These are phyloP conservation scores for Stephania cephalantha DNA, from an alignment of 164 flowering plant species.

Conservation along the genomic window DNA sequence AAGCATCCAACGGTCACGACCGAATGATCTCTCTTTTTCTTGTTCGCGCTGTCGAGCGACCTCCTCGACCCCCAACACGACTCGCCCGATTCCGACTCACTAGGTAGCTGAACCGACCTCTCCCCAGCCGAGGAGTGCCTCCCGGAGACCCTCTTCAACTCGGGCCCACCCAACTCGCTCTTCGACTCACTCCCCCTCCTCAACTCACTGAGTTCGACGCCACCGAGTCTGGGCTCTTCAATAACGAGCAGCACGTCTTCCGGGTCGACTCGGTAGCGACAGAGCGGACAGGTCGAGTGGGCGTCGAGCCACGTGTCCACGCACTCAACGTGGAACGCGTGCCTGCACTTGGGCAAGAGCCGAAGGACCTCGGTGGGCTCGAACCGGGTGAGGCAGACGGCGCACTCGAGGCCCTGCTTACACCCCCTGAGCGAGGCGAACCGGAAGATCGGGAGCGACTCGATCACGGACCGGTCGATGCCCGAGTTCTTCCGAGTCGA, in stretches of 20 bases:
- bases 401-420: constrained; percentile 86
- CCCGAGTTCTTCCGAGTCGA: constrained; percentile 55
- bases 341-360: constrained; percentile 85
- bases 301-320: constrained; percentile 96
- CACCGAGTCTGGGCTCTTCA: constrained; percentile 14
- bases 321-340: constrained; percentile 92
- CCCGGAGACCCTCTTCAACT: constrained; percentile 39
- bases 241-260: constrained; percentile 62
- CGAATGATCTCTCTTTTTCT: constrained; percentile 9
- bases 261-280: constrained; percentile 85
- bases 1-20: constrained; percentile 35
- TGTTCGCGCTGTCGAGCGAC: constrained; percentile 33
- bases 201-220: neutral
- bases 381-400: constrained; percentile 69
- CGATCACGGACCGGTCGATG: constrained; percentile 55
- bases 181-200: neutral
- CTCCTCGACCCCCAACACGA: constrained; percentile 20
- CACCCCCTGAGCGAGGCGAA: constrained; percentile 61
- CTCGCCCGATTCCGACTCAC: constrained; percentile 10
- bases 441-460: constrained; percentile 71
- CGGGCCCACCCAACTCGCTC: neutral
- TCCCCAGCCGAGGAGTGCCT: constrained; percentile 79
- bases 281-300: constrained; percentile 94
- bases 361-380: constrained; percentile 58
- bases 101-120: constrained; percentile 1